Percentiles rank a stretch among this genome's conserved stretches.
phyloP scores from a whole-genome alignment of 2,329 filamentous ascomycete genomes.

The Aureobasidium vineae region DNA sequence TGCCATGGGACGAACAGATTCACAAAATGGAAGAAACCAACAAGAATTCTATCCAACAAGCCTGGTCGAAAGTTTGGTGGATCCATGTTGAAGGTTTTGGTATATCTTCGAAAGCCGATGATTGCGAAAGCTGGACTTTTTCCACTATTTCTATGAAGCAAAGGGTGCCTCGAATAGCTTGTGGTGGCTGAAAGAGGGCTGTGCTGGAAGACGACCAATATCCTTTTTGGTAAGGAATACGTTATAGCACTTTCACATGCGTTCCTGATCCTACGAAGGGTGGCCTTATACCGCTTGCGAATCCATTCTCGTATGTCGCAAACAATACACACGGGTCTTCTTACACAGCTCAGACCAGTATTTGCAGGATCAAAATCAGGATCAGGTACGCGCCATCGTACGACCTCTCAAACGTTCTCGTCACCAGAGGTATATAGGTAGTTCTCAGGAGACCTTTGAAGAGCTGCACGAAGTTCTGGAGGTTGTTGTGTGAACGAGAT shows the following conservation, averaged over 20 bases:
- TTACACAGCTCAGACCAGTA: not conserved
- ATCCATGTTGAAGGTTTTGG: not conserved
- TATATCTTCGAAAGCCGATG: not conserved
- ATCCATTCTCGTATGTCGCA: not conserved
- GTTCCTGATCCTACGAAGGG: not conserved
- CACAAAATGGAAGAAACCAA: slow-evolving; percentile 39
- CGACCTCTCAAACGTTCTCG: not conserved
- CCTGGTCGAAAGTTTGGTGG: slow-evolving; percentile 21
- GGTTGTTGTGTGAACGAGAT: not conserved
- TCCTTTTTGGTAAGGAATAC: not conserved
- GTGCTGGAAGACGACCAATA: not conserved
- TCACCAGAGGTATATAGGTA: not conserved
- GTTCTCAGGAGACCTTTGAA: not conserved
- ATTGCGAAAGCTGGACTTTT: no score
- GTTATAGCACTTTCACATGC: not conserved
- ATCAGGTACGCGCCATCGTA: not conserved
- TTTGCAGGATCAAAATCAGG: no score
- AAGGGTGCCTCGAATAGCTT: not conserved
- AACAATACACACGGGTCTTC: not conserved
- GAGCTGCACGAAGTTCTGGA: not conserved
- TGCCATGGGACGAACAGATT: slow-evolving; percentile 47
- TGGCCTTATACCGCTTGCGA: not conserved
- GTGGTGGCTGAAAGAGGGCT: not conserved
- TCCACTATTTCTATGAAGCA: not conserved
- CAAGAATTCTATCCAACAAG: slow-evolving; percentile 1